A percentile compares a stretch with the other conserved stretches of the same genome.
phyloP scores from a whole-genome alignment of 257 asterid genomes.

The Datura wrightii region DNA sequence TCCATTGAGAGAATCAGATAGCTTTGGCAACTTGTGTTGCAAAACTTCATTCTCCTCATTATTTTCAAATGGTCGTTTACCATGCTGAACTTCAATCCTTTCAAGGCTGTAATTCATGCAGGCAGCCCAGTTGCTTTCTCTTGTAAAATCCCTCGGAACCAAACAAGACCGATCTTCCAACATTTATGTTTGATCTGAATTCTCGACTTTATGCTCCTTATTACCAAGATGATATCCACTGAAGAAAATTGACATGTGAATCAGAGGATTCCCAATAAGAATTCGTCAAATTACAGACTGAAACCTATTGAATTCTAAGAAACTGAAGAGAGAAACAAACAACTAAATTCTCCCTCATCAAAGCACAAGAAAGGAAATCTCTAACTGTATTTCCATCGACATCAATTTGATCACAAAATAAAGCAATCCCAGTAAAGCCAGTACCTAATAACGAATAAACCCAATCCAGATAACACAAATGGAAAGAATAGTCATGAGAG shows the following conservation, averaged over 20 bases:
- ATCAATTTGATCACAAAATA: constrained; percentile 28
- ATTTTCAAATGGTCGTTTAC: constrained; percentile 62
- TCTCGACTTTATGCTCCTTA: constrained; percentile 20
- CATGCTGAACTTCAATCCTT: constrained; percentile 47
- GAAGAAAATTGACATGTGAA: constrained; percentile 38
- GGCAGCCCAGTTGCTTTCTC: constrained; percentile 65
- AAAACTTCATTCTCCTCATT: constrained; percentile 48
- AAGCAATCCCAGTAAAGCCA: constrained; percentile 4
- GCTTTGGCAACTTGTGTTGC: constrained; percentile 54
- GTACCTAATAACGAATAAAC: not conserved
- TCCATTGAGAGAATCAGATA: constrained; percentile 38
- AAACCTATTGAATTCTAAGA: constrained; percentile 21
- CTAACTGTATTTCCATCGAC: not conserved
- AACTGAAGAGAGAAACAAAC: not conserved
- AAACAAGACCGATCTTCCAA: constrained; percentile 77
- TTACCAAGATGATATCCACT: constrained; percentile 38
- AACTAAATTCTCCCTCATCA: constrained; percentile 18
- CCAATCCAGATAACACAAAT: constrained; percentile 28
- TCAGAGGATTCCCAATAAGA: not conserved
- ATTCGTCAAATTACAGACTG: not conserved
- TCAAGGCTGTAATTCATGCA: constrained; percentile 61
- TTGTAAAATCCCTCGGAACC: constrained; percentile 66
- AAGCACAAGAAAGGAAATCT: constrained; percentile 25
- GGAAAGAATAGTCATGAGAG: not conserved
- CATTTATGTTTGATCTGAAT: constrained; percentile 41